Evolutionary conservation across 306 rosid genomes (phyloP), one percentile per base, ranked within the genome.

Genomic region (Sechiopsis laciniata): DNA sequence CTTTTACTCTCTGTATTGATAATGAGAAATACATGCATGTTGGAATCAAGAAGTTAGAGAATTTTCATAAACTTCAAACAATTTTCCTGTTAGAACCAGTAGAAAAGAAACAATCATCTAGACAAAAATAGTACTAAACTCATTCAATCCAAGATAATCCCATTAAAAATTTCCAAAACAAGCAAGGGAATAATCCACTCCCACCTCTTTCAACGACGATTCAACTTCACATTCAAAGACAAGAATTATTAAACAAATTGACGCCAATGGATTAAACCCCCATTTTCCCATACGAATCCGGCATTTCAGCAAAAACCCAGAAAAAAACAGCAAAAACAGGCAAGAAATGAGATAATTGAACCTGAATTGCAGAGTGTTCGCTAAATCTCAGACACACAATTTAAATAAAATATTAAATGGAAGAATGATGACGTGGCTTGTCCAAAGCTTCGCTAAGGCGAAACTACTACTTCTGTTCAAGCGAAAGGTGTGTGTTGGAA

Each of bases 311-410:
- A 19, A 7, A 12, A 24, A 21, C 5, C 14, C 48, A 15, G 24
- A 20, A 51, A 46, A 70, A 20, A 12, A 58, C 2, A 8, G 50
- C 50, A 45, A 0, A 13, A 46, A 60, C 0, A 13, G 7, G 40
- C 0, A 32, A 29, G 67, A 15, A 62, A 17, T 26, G 9, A 37
- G 52, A 40, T 15, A 16, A 64, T 8, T 2, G 55, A 58, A 90
- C 99, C 97, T 90, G 84, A 71, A 86, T 71, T 12, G 81, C 84
- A 9, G 97, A 83, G 5, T n/a, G n/a, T n/a, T n/a, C n/a, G n/a
- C n/a, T n/a, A n/a, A n/a, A n/a, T n/a, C n/a, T n/a, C n/a, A n/a
- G n/a, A n/a, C n/a, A n/a, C n/a, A n/a, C n/a, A n/a, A n/a, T n/a
- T n/a, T n/a, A n/a, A n/a, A n/a, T n/a, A n/a, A n/a, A n/a, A n/a